Base-by-base conservation (phyloP, 495 filamentous ascomycete genomes). In the Penicillium bialowiezense region DNA sequence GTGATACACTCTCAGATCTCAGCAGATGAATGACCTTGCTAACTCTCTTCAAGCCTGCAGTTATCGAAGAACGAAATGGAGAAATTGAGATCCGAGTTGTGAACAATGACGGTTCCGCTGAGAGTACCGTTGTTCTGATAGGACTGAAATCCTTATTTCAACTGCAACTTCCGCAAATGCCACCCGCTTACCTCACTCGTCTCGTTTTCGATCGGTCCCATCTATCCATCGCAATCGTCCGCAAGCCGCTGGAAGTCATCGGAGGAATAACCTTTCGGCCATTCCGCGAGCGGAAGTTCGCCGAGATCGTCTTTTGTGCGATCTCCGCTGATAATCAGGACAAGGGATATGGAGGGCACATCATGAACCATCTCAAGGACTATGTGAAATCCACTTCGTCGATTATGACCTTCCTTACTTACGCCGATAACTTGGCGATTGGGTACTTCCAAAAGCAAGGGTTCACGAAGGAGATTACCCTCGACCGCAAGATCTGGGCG, bases 391-490 rank as follows among this genome's bases (percentile, higher is more conserved):
- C 93, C 1, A 96, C 90, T 3, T 93, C 88, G 5, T 86, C 91
- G 46, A 91, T 98, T 17, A 96, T 96, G 89, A 90, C 97, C 68
- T 97, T 98, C 72, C 80, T 98, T 10, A 98, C 93, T 7, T 98
- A 98, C 58, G 93, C 93, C 38, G 95, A 98, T 65, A 98, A 98
- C 64, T 97, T 97, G 60, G 93, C 93, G 15, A 97, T 97, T 54
- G 93, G 95, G 5, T 98, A 97, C 63, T 98, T 98, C 74, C 95
- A 97, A 67, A 98, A 98, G 67, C 93, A 98, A 68, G 93, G 93
- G 0, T 98, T 98, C 56, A 97, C 95, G 0, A 98, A 98, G 64
- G 91, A 98, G 54, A 97, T 98, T 55, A 96, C 90, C 0, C 81
- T 98, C 2, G 89, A 91, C 37, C 86, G 83, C 59, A 80, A 85